phyloP scores from a whole-genome alignment of 257 asterid genomes.

The Primulina huaijiensis region DNA sequence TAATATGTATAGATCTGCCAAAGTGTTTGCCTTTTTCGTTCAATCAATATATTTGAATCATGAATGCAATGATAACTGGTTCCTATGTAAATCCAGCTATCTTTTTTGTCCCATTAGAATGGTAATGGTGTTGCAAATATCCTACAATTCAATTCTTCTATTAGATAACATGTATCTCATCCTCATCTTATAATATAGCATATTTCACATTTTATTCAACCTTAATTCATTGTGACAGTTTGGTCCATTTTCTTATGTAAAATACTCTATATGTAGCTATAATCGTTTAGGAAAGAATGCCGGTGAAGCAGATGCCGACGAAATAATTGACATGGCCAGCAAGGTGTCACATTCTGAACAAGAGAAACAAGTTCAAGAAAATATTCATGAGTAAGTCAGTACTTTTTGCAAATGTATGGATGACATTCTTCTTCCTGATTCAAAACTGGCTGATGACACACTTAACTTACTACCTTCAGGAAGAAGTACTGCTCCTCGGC shows the following conservation, averaged over 20 bases:
- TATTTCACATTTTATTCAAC: constrained; percentile 7
- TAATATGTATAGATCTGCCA: not conserved
- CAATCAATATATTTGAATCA: constrained; percentile 6
- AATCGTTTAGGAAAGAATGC: constrained; percentile 80
- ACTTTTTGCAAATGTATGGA: constrained; percentile 62
- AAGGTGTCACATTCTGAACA: constrained; percentile 68
- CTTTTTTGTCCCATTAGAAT: not conserved
- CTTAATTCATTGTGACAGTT: not conserved
- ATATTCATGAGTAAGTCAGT: constrained; percentile 64
- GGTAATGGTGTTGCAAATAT: not conserved
- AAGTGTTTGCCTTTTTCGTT: not conserved
- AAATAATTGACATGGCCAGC: constrained; percentile 73
- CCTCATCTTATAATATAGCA: not conserved
- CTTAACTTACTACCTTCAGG: constrained; percentile 36
- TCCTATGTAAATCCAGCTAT: not conserved
- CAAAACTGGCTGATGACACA: constrained; percentile 24
- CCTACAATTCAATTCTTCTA: not conserved
- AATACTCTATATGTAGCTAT: constrained; percentile 51
- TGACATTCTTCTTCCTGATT: constrained; percentile 59
- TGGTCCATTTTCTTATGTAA: constrained; percentile 19
- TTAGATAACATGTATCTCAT: constrained; percentile 10
- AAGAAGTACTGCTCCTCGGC: constrained; percentile 38
- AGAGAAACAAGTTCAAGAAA: constrained; percentile 85
- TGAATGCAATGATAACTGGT: not conserved
- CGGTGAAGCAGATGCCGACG: constrained; percentile 75